A percentile compares a stretch with the other conserved stretches of the same genome.
Evolutionary conservation across 257 asterid genomes (phyloP).

Genomic region (Ballota nigra): DNA sequence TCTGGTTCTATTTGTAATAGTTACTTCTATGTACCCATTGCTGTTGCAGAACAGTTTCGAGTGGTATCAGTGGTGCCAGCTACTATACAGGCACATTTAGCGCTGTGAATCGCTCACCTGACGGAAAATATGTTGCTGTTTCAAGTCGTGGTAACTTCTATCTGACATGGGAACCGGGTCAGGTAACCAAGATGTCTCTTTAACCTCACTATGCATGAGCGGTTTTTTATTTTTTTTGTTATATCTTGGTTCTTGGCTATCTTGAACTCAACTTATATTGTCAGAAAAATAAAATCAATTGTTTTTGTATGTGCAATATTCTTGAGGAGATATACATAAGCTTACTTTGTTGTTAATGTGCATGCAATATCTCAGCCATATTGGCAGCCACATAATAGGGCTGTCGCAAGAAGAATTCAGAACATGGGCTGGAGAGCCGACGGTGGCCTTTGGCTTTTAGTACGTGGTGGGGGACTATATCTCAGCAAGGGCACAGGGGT

Average conservation of each 20-base stretch:
- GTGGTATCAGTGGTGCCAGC: slow-evolving; percentile 99
- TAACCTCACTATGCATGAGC: not conserved
- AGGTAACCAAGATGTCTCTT: slow-evolving; percentile 44
- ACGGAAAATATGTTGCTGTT: slow-evolving; percentile 94
- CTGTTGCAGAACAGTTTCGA: slow-evolving; percentile 95
- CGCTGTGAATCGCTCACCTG: slow-evolving; percentile 91
- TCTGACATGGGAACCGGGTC: slow-evolving; percentile 99
- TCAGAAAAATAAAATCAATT: not conserved
- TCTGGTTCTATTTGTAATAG: slow-evolving; percentile 18
- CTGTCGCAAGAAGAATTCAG: slow-evolving; percentile 93
- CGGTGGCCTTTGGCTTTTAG: slow-evolving; percentile 99
- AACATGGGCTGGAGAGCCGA: slow-evolving; percentile 99
- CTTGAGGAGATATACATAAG: slow-evolving; percentile 14
- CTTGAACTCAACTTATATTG: not conserved
- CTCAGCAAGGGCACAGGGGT: slow-evolving; percentile 98
- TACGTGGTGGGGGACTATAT: slow-evolving; percentile 96
- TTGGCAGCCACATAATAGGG: slow-evolving; percentile 99
- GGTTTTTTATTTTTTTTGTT: not conserved
- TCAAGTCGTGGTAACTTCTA: slow-evolving; percentile 99
- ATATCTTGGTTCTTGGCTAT: not conserved
- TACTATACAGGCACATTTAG: slow-evolving; percentile 96
- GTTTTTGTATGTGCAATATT: slow-evolving; percentile 1
- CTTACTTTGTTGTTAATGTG: slow-evolving; percentile 17
- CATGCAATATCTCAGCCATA: slow-evolving; percentile 54
- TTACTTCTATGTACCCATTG: slow-evolving; percentile 28